These are phyloP conservation scores for Camellia japonica DNA, from an alignment of 148 eudicot species.

Conservation along the genomic window DNA sequence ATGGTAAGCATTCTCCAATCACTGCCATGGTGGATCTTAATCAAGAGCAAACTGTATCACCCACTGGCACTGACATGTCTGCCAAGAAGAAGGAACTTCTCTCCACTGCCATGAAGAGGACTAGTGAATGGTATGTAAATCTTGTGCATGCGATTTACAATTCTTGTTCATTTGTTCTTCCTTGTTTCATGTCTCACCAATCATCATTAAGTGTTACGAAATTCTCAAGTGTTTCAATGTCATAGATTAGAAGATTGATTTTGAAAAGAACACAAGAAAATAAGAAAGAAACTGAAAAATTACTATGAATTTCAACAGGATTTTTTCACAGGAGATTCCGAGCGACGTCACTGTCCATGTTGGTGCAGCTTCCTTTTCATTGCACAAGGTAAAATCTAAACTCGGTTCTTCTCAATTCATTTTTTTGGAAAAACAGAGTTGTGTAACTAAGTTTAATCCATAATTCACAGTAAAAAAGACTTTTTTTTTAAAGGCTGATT, in stretches of 20 bases:
- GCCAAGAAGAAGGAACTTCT: slow-evolving; percentile 61
- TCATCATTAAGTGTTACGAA: background rate
- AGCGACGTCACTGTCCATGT: slow-evolving; percentile 73
- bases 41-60: slow-evolving; percentile 30
- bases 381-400: slow-evolving; percentile 64
- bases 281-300: background rate
- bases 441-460: background rate
- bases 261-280: background rate
- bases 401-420: too few relatives aligned
- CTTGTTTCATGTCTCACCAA: background rate
- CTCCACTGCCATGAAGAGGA: slow-evolving; percentile 84
- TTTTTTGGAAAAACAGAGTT: too few relatives aligned
- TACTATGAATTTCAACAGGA: slow-evolving; percentile 47
- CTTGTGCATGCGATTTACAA: slow-evolving; percentile 17
- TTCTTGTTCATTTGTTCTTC: slow-evolving; percentile 17
- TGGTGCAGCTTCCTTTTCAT: slow-evolving; percentile 72
- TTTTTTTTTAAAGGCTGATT: too few relatives aligned
- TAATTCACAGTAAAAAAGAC: background rate
- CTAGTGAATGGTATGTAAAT: slow-evolving; percentile 55
- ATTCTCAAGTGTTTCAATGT: background rate
- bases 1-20: slow-evolving; percentile 21
- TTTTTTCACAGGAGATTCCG: slow-evolving; percentile 82
- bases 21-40: slow-evolving; percentile 51
- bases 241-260: background rate
- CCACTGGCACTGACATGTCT: slow-evolving; percentile 35